Evolutionary conservation across 352 stramenopile genomes (phyloP).

Genomic region (Plasmopara viticola): DNA sequence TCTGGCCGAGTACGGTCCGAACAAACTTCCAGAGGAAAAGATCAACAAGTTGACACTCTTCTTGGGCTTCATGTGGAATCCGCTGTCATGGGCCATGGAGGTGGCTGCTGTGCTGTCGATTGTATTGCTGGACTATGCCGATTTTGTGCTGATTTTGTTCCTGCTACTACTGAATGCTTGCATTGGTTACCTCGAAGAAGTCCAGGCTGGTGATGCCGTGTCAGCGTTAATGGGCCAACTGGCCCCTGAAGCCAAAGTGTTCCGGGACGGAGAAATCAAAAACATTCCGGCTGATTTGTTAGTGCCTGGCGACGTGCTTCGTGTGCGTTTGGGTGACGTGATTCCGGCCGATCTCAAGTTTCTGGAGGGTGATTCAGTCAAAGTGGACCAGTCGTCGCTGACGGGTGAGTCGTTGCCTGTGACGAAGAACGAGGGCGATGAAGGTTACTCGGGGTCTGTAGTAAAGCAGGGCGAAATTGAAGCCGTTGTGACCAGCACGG

Average conservation of each 20-base stretch:
- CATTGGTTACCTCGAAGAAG: slow-evolving; percentile 78
- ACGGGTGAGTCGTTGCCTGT: too few relatives aligned
- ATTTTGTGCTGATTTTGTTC: slow-evolving; percentile 67
- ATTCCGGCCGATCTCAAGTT: slow-evolving; percentile 90
- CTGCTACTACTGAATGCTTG: slow-evolving; percentile 64
- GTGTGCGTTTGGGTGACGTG: slow-evolving; percentile 83
- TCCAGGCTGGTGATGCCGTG: slow-evolving; percentile 85
- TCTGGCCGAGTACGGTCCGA: slow-evolving; percentile 71
- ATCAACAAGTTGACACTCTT: slow-evolving; percentile 78
- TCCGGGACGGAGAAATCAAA: slow-evolving; percentile 74
- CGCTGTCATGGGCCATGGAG: slow-evolving; percentile 79
- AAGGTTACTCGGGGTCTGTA: too few relatives aligned
- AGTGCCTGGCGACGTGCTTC: slow-evolving; percentile 67
- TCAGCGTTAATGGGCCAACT: slow-evolving; percentile 87
- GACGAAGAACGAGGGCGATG: too few relatives aligned
- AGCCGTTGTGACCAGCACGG: too few relatives aligned
- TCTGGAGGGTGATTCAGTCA: too few relatives aligned
- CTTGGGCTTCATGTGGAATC: slow-evolving; percentile 78
- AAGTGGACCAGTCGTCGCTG: too few relatives aligned
- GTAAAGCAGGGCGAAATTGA: too few relatives aligned
- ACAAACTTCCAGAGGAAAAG: slow-evolving; percentile 76
- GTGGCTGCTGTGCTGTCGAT: slow-evolving; percentile 65
- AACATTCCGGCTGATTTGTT: slow-evolving; percentile 59
- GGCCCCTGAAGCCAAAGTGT: slow-evolving; percentile 76
- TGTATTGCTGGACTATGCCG: slow-evolving; percentile 70